Evolutionary conservation across 2,329 filamentous ascomycete genomes (phyloP).

Genomic region (Elsinoe perseae): DNA sequence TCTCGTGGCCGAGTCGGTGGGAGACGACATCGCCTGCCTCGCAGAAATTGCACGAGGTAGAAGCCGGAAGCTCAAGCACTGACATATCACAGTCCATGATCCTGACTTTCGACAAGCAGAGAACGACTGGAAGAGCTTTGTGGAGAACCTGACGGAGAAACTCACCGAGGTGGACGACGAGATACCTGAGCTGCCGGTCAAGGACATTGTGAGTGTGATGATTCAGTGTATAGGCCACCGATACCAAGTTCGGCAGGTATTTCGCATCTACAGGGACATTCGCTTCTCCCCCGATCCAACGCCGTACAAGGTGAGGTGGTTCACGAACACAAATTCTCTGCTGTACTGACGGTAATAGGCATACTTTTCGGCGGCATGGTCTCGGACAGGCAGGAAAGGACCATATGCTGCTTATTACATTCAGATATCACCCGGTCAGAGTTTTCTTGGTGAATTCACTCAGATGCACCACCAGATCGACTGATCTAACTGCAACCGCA

Average conservation of each 20-base stretch:
- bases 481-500: conserved; percentile 26
- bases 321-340: neutral
- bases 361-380: conserved; percentile 80
- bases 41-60: no score
- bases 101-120: conserved; percentile 68
- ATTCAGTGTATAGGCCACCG: conserved; percentile 13
- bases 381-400: conserved; percentile 77
- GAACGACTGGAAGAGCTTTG: conserved; percentile 73
- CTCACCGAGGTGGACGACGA: conserved; percentile 68
- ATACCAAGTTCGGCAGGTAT: conserved; percentile 44
- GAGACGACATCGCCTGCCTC: no score
- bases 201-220: conserved; percentile 57
- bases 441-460: conserved; percentile 58
- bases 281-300: conserved; percentile 78
- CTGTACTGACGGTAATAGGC: conserved; percentile 42
- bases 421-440: conserved; percentile 64
- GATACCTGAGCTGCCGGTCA: conserved; percentile 75
- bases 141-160: conserved; percentile 62
- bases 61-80: neutral
- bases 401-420: conserved; percentile 85
- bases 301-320: conserved; percentile 66
- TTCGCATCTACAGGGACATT: conserved; percentile 80
- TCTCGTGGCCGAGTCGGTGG: no score
- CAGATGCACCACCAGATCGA: conserved; percentile 3
- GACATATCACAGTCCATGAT: conserved; percentile 59